A percentile compares a stretch with the other conserved stretches of the same genome.
Evolutionary conservation across 192 early-diverging fungal genomes (phyloP).

Genomic region (Coemansia sp.): DNA sequence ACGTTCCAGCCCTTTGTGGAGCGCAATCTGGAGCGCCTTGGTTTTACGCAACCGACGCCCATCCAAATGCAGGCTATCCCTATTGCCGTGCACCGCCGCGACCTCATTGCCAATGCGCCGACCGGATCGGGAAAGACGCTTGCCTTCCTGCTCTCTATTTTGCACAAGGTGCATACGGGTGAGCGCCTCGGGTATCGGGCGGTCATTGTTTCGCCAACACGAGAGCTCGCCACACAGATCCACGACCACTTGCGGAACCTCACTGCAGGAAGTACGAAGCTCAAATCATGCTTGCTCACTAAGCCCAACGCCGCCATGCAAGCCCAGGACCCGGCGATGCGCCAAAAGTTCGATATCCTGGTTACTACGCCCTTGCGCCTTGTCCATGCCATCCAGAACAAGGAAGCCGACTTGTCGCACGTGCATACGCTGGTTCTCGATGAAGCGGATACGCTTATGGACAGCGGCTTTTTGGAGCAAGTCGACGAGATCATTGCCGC

Average conservation of each 20-base stretch:
- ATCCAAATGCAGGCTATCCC: constrained; percentile 96
- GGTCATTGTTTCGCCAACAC: constrained; percentile 88
- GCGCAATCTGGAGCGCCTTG: constrained; percentile 66
- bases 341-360: constrained; percentile 85
- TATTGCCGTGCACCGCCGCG: constrained; percentile 83
- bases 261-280: constrained; percentile 64
- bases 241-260: constrained; percentile 78
- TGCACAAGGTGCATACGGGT: constrained; percentile 78
- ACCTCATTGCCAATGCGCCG: constrained; percentile 94
- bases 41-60: constrained; percentile 78
- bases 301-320: constrained; percentile 73
- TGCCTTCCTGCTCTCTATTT: constrained; percentile 88
- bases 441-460: constrained; percentile 82
- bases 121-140: constrained; percentile 98
- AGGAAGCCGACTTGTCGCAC: constrained; percentile 72
- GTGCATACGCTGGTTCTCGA: constrained; percentile 76
- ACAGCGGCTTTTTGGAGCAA: constrained; percentile 82
- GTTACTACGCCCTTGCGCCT: constrained; percentile 92
- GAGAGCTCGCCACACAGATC: constrained; percentile 90
- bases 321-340: constrained; percentile 61
- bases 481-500: constrained; percentile 85
- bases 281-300: constrained; percentile 80
- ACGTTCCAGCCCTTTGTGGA: constrained; percentile 67
- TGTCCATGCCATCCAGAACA: constrained; percentile 80
- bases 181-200: constrained; percentile 84